Conservation (phyloP, 495 filamentous ascomycete species). For the Aspergillus conjunctus region DNA sequence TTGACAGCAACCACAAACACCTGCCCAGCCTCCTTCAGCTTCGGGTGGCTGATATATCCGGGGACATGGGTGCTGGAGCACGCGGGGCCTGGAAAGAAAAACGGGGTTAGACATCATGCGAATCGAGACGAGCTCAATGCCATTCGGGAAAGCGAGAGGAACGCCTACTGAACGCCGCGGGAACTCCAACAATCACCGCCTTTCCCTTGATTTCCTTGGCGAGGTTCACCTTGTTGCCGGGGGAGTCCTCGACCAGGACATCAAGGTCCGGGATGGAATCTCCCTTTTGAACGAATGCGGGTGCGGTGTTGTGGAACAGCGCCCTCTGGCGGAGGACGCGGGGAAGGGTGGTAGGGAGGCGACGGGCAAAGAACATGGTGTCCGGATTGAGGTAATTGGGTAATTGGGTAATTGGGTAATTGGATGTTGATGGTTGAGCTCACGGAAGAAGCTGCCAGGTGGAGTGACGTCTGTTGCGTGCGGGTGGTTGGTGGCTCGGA, state of each 20-base stretch:
- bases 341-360: constrained; percentile 39
- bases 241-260: constrained; percentile 57
- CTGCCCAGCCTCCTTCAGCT: constrained; percentile 71
- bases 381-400: not conserved
- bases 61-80: constrained; percentile 83
- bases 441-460: too few relatives aligned
- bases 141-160: not conserved
- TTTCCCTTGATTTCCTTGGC: constrained; percentile 71
- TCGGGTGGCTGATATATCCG: constrained; percentile 75
- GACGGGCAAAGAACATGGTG: constrained; percentile 49
- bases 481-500: too few relatives aligned
- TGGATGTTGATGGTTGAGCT: too few relatives aligned
- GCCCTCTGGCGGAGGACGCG: constrained; percentile 41
- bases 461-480: too few relatives aligned
- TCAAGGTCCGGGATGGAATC: constrained; percentile 67
- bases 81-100: constrained; percentile 53
- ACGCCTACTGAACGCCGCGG: constrained; percentile 78
- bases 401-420: too few relatives aligned
- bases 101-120: constrained; percentile 11
- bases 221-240: constrained; percentile 85
- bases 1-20: constrained; percentile 92
- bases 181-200: constrained; percentile 85
- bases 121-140: not conserved
- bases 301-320: constrained; percentile 56
- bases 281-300: constrained; percentile 59